These are phyloP conservation scores for Eragrostis curvula DNA, from an alignment of 176 grass and related monocot species.

Conservation along the genomic window DNA sequence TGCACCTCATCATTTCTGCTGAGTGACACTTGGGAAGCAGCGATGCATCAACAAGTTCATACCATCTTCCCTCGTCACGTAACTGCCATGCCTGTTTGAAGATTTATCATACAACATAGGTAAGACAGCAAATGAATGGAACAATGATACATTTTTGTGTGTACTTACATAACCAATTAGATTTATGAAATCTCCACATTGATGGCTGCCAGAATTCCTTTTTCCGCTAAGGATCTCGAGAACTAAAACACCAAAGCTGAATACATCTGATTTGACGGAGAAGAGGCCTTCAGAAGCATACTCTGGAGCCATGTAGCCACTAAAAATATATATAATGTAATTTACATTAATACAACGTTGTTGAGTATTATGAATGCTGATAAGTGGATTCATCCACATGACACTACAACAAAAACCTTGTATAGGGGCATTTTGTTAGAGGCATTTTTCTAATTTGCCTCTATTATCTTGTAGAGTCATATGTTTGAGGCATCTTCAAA, in stretches of 20 bases:
- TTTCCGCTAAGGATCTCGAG: constrained; percentile 24
- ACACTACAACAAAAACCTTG: too few species aligned
- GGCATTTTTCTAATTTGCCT: too few species aligned
- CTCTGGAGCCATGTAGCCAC: constrained; percentile 41
- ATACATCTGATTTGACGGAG: constrained; percentile 17
- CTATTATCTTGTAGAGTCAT: too few species aligned
- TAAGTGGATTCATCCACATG: not conserved
- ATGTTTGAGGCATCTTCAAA: too few species aligned
- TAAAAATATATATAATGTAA: not conserved
- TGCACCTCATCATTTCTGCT: constrained; percentile 7
- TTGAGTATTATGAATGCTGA: too few species aligned
- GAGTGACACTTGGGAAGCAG: constrained; percentile 1
- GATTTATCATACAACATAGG: not conserved
- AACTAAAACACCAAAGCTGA: constrained; percentile 32
- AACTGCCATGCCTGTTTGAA: constrained; percentile 31
- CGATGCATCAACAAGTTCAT: constrained; percentile 8
- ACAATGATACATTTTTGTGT: not conserved
- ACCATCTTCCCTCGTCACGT: constrained; percentile 27
- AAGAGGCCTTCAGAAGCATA: constrained; percentile 24
- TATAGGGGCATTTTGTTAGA: too few species aligned
- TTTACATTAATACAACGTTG: not conserved
- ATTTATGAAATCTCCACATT: constrained; percentile 28
- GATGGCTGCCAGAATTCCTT: constrained; percentile 1
- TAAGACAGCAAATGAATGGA: not conserved
- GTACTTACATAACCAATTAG: constrained; percentile 33